Conservation (phyloP, 306 rosid genomes). For the Notholithocarpus densiflorus region DNA sequence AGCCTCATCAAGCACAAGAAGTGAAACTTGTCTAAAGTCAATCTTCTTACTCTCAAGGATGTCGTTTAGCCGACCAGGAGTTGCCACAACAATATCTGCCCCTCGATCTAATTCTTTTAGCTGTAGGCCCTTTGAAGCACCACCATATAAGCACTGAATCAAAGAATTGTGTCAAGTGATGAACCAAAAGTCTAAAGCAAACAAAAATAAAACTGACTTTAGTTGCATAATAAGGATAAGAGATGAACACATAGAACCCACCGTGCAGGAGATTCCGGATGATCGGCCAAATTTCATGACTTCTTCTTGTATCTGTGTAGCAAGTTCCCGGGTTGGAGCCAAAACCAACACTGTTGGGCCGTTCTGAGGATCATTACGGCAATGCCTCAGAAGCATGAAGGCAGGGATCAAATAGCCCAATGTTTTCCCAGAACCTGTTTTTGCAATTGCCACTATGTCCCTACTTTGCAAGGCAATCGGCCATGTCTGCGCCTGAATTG, state of each 20-base stretch:
- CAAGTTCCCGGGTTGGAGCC: conserved; percentile 99
- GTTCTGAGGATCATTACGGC: conserved; percentile 65
- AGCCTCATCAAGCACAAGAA: conserved; percentile 99
- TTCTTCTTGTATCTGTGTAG: conserved; percentile 95
- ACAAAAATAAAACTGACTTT: background rate
- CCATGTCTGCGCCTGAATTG: conserved; percentile 99
- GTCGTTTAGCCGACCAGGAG: conserved; percentile 98
- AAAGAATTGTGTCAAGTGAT: conserved; percentile 29
- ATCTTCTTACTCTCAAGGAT: conserved; percentile 94
- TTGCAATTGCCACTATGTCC: conserved; percentile 98
- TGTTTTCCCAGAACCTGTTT: conserved; percentile 98
- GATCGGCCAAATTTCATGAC: conserved; percentile 85
- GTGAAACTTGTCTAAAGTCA: conserved; percentile 82
- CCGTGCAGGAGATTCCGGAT: conserved; percentile 90
- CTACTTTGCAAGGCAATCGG: conserved; percentile 92
- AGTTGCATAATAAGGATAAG: background rate
- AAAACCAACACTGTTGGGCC: conserved; percentile 97
- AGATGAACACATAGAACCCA: conserved; percentile 34
- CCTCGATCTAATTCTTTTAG: conserved; percentile 90
- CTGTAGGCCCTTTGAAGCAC: conserved; percentile 89
- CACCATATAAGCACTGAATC: conserved; percentile 95
- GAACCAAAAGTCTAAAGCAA: conserved; percentile 8
- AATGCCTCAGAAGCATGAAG: conserved; percentile 76
- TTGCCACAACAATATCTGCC: conserved; percentile 97
- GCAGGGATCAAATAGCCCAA: conserved; percentile 96